Percentiles rank a stretch among this genome's conserved stretches.
These are phyloP conservation scores for Thalassiosira profunda DNA, from an alignment of 108 stramenopile species.

Conservation along the genomic window DNA sequence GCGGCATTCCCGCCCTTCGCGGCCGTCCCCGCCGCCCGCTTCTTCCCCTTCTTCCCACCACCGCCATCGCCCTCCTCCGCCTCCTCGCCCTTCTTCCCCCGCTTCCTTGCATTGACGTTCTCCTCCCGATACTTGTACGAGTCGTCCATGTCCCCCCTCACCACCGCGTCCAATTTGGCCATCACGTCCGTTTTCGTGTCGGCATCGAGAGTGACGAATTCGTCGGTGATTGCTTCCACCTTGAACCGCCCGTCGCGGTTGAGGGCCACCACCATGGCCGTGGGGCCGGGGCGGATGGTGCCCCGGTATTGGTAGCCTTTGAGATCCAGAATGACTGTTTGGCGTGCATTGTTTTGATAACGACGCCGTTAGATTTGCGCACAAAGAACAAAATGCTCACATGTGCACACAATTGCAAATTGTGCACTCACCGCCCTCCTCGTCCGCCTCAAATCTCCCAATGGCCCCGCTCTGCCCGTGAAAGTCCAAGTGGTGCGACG, in stretches of 20 bases:
- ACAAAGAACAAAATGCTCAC: neutral
- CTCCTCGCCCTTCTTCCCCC: neutral
- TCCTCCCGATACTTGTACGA: conserved; percentile 53
- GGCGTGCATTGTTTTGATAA: too few relatives aligned
- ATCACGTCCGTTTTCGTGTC: conserved; percentile 63
- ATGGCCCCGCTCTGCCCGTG: conserved; percentile 80
- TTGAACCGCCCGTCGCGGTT: conserved; percentile 51
- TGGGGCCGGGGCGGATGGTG: conserved; percentile 75
- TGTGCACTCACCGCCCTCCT: conserved; percentile 42
- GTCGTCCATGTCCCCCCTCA: conserved; percentile 67
- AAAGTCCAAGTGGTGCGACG: conserved; percentile 56
- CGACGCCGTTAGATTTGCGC: too few relatives aligned
- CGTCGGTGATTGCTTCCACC: conserved; percentile 78
- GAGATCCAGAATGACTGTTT: conserved; percentile 69
- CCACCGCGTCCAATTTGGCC: conserved; percentile 70
- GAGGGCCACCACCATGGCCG: conserved; percentile 63
- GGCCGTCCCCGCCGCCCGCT: neutral
- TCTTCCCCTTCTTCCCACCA: conserved; percentile 14
- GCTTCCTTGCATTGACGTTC: conserved; percentile 48
- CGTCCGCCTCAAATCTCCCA: conserved; percentile 76
- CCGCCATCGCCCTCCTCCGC: neutral
- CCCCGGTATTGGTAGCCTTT: conserved; percentile 83
- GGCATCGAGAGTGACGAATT: conserved; percentile 68
- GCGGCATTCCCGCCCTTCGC: neutral
- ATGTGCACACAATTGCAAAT: neutral